Evolutionary conservation across 2,329 filamentous ascomycete species (phyloP).

Genomic region (Tolypocladium cylindrosporum): DNA sequence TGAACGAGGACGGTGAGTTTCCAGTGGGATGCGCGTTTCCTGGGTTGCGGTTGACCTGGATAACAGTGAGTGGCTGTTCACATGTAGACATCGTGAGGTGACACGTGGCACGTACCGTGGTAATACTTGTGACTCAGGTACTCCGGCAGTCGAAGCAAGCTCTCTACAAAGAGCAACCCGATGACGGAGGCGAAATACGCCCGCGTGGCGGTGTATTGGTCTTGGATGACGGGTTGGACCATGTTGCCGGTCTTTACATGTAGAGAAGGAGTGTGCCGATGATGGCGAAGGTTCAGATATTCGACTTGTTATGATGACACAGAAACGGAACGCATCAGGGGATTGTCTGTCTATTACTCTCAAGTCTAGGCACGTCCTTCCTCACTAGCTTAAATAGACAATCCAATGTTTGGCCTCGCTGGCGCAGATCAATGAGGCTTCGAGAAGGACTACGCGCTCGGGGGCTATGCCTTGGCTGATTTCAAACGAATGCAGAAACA

Average conservation of each 20-base stretch:
- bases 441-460: neutral
- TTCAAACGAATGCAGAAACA: neutral
- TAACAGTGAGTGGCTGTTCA: neutral
- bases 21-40: neutral
- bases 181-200: slow-evolving; percentile 10
- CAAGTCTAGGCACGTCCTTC: neutral
- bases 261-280: neutral
- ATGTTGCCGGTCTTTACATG: neutral
- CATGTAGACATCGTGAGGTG: neutral
- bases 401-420: neutral
- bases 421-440: neutral
- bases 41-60: neutral
- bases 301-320: neutral
- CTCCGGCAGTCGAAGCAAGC: neutral
- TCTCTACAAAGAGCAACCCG: slow-evolving; percentile 11
- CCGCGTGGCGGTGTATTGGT: slow-evolving; percentile 10
- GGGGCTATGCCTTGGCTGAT: neutral
- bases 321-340: neutral
- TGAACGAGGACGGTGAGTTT: neutral
- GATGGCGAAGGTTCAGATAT: neutral
- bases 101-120: neutral
- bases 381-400: neutral
- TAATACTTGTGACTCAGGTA: neutral
- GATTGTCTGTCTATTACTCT: neutral
- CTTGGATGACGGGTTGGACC: slow-evolving; percentile 6